Evolutionary conservation across 257 asterid genomes (phyloP).

Genomic region (Nicotiana noctiflora): DNA sequence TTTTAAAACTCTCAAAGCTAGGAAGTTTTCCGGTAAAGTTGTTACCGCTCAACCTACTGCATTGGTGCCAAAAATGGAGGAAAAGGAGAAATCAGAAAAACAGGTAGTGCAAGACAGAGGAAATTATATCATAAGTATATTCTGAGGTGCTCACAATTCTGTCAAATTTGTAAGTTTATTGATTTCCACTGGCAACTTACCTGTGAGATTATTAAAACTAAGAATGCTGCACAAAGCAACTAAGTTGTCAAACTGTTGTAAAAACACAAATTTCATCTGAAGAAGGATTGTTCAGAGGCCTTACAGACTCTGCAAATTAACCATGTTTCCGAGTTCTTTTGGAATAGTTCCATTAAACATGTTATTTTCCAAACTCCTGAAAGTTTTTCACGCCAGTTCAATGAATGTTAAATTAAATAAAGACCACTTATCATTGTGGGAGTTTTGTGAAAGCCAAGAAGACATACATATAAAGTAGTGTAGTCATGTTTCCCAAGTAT

Average conservation of each 20-base stretch:
- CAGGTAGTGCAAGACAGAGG: neutral
- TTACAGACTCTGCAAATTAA: constrained; percentile 3
- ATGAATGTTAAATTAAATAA: neutral
- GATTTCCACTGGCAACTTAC: neutral
- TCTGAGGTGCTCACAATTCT: neutral
- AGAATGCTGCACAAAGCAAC: constrained; percentile 6
- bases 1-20: neutral
- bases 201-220: constrained; percentile 8
- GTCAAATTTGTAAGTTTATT: neutral
- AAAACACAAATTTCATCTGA: neutral
- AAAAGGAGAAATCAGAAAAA: neutral
- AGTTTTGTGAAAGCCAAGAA: neutral
- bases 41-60: constrained; percentile 13
- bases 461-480: constrained; percentile 12
- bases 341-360: constrained; percentile 11
- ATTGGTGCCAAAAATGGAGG: neutral
- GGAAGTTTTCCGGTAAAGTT: constrained; percentile 18
- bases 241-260: neutral
- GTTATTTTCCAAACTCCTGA: constrained; percentile 13
- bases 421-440: neutral
- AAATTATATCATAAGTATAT: neutral
- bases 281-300: neutral
- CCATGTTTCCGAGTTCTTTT: neutral
- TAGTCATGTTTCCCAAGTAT: constrained; percentile 7
- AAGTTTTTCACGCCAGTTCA: neutral